Evolutionary conservation across 2,329 filamentous ascomycete species (phyloP).

Genomic region (Botrytis galanthina): DNA sequence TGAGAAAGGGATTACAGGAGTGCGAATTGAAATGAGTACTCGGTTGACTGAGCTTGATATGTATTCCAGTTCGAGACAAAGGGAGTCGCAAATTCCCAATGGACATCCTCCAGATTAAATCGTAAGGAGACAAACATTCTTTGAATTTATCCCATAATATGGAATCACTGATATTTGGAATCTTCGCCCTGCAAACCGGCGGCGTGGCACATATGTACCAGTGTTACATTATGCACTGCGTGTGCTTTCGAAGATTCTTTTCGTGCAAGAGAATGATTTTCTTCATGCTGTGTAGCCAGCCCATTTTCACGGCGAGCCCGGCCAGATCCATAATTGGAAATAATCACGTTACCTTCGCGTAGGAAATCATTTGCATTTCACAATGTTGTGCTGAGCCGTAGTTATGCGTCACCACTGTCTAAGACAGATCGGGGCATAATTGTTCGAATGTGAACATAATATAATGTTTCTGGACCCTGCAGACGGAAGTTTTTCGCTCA

Average conservation of each 20-base stretch:
- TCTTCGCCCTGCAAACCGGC: neutral
- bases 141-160: neutral
- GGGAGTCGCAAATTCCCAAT: neutral
- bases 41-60: neutral
- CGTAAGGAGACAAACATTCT: neutral
- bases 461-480: conserved; percentile 1
- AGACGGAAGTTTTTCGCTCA: conserved; percentile 10
- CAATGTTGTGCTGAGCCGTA: conserved; percentile 5
- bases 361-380: neutral
- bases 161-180: neutral
- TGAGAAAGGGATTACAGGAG: neutral
- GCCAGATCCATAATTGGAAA: conserved; percentile 6
- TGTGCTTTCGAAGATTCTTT: conserved; percentile 13
- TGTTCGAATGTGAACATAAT: neutral
- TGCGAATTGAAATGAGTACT: neutral
- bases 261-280: conserved; percentile 10
- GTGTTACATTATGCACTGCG: neutral
- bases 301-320: conserved; percentile 16
- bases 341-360: neutral
- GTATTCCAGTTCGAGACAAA: neutral
- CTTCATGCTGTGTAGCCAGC: conserved; percentile 7
- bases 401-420: neutral
- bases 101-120: neutral
- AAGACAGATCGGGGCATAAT: neutral
- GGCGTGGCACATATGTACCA: neutral